phyloP scores from a whole-genome alignment of 768 basidiomycete genomes.

The Tylopilus felleus region DNA sequence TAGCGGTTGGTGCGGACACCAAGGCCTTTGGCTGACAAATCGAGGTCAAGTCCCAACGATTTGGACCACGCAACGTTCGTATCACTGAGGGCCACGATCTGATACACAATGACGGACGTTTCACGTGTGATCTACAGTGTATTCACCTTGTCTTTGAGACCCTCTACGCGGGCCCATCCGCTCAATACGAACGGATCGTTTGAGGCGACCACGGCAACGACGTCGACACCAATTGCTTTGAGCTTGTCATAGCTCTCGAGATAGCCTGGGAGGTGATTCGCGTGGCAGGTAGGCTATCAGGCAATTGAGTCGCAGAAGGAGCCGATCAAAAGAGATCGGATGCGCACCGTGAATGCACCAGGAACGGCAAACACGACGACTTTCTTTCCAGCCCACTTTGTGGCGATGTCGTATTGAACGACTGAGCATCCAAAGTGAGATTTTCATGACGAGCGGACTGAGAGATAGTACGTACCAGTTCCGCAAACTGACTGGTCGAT shows the following conservation, averaged over 20 bases:
- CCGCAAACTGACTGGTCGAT: constrained; percentile 55
- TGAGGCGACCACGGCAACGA: constrained; percentile 52
- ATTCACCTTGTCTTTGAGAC: constrained; percentile 63
- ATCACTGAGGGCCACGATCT: constrained; percentile 65
- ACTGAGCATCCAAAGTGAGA: constrained; percentile 36
- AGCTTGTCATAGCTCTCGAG: constrained; percentile 44
- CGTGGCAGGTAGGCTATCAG: constrained; percentile 40
- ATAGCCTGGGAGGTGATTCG: constrained; percentile 46
- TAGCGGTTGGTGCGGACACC: constrained; percentile 61
- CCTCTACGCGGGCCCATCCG: constrained; percentile 57
- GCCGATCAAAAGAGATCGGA: neutral
- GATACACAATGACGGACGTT: neutral
- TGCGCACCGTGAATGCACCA: constrained; percentile 73
- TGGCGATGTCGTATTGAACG: constrained; percentile 45
- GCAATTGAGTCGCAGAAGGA: neutral
- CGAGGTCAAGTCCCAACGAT: constrained; percentile 50
- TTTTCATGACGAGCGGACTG: neutral
- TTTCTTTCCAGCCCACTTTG: constrained; percentile 78
- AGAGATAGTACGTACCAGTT: constrained; percentile 45
- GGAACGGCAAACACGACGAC: constrained; percentile 77
- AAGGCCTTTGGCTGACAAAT: constrained; percentile 48
- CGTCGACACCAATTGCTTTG: constrained; percentile 50
- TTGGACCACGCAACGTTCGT: constrained; percentile 52
- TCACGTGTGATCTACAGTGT: constrained; percentile 25
- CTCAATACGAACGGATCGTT: constrained; percentile 61